These are phyloP conservation scores for Colletotrichum falcatum DNA, from an alignment of 2,329 filamentous ascomycete species.

Conservation along the genomic window DNA sequence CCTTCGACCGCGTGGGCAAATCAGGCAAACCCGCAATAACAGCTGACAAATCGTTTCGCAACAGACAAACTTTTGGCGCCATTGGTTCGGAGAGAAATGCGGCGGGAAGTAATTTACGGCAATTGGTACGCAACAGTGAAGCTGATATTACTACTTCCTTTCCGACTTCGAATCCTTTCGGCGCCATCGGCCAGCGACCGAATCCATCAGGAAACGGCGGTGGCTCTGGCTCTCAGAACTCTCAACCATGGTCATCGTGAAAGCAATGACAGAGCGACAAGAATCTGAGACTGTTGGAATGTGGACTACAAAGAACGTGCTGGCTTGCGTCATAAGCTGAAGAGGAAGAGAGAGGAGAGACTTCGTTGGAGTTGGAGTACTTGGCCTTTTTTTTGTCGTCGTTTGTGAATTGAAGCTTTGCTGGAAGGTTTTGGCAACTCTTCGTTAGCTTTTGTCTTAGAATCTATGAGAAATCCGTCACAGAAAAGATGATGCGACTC, in stretches of 20 bases:
- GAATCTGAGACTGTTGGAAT: too few relatives aligned
- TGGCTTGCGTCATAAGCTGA: neutral
- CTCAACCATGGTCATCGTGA: too few relatives aligned
- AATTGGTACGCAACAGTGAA: neutral
- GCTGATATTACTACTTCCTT: neutral
- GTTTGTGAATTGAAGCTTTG: neutral
- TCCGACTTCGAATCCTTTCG: neutral
- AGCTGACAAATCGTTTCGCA: neutral
- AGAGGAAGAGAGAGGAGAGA: neutral
- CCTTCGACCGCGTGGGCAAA: neutral
- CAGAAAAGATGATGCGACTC: neutral
- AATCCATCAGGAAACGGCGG: neutral
- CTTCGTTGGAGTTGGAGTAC: neutral
- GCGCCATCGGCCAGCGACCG: neutral
- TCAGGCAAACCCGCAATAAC: neutral
- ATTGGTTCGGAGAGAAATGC: neutral
- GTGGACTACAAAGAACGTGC: neutral
- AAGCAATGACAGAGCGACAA: neutral
- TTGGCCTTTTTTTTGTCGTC: neutral
- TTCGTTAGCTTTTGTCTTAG: neutral
- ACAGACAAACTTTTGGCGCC: neutral
- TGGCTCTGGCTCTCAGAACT: too few relatives aligned
- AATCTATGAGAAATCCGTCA: neutral
- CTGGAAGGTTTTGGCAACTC: neutral
- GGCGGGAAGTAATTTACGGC: neutral